Conservation (phyloP, 2,329 filamentous ascomycete genomes). For the Ophiostoma himal-ulmi region DNA sequence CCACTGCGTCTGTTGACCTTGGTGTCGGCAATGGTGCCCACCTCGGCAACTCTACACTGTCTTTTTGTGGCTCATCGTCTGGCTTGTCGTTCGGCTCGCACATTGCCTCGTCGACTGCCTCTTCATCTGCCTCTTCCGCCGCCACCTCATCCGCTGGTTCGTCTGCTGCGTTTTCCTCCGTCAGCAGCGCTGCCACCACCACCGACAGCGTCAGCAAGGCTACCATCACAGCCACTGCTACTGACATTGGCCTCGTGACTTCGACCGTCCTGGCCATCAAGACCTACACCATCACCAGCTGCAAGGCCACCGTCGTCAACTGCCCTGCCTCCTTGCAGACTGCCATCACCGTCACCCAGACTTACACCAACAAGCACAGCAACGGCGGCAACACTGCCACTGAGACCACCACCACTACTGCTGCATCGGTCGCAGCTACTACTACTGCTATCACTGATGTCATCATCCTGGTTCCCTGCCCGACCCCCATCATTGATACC, state of each 20-base stretch:
- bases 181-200: slow-evolving; percentile 15
- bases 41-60: slow-evolving; percentile 8
- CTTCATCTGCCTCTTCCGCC: background rate
- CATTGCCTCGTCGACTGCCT: background rate
- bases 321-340: slow-evolving; percentile 31
- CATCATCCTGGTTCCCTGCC: slow-evolving; percentile 27
- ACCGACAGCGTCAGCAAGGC: background rate
- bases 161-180: background rate
- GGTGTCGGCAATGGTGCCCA: background rate
- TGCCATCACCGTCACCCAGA: slow-evolving; percentile 29
- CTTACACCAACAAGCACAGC: slow-evolving; percentile 16
- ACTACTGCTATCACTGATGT: slow-evolving; percentile 21
- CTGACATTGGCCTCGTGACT: background rate
- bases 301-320: slow-evolving; percentile 31
- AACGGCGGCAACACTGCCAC: background rate
- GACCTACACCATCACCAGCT: slow-evolving; percentile 32
- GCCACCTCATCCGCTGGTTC: slow-evolving; percentile 12
- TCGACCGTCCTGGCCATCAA: slow-evolving; percentile 29
- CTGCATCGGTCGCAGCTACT: background rate
- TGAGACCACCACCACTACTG: slow-evolving; percentile 12
- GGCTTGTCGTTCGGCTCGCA: background rate
- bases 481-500: slow-evolving; percentile 28
- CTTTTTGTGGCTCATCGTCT: background rate
- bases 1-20: background rate
- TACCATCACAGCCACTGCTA: background rate